Percentiles rank a stretch among this genome's conserved stretches.
Evolutionary conservation across 805 yeast species (phyloP).

Genomic region (Candida vartiovaarae): DNA sequence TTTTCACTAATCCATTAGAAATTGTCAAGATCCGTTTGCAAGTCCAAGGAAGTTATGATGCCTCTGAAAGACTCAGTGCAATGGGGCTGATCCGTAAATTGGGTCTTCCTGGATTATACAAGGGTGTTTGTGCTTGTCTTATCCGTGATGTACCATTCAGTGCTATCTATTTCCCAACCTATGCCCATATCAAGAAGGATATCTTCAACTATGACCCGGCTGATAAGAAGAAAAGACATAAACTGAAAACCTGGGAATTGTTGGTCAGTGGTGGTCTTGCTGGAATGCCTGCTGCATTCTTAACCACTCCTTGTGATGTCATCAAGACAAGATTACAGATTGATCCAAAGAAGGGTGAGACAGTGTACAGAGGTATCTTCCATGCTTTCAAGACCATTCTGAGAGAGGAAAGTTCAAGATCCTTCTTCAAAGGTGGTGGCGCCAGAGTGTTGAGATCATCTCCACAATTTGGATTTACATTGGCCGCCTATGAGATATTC

Average conservation of each 20-base stretch:
- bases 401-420: constrained; percentile 75
- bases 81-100: constrained; percentile 66
- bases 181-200: constrained; percentile 83
- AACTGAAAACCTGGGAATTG: constrained; percentile 76
- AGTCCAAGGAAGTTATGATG: constrained; percentile 69
- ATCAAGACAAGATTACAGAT: constrained; percentile 92
- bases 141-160: constrained; percentile 94
- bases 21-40: constrained; percentile 92
- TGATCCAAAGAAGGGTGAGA: constrained; percentile 70
- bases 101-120: constrained; percentile 81
- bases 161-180: constrained; percentile 95
- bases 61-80: constrained; percentile 37
- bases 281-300: constrained; percentile 95
- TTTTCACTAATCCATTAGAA: constrained; percentile 93
- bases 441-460: constrained; percentile 94
- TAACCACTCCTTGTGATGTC: constrained; percentile 96
- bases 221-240: constrained; percentile 47
- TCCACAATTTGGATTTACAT: constrained; percentile 95
- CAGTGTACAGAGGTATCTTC: constrained; percentile 64
- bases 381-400: constrained; percentile 73
- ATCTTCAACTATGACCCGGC: constrained; percentile 76
- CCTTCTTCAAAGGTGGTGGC: constrained; percentile 93
- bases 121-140: constrained; percentile 87
- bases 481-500: constrained; percentile 93
- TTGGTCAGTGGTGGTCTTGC: constrained; percentile 88